Percentiles rank a stretch among this genome's conserved stretches.
Conservation (phyloP, 2,329 filamentous ascomycete genomes). For the Nemania diffusa region DNA sequence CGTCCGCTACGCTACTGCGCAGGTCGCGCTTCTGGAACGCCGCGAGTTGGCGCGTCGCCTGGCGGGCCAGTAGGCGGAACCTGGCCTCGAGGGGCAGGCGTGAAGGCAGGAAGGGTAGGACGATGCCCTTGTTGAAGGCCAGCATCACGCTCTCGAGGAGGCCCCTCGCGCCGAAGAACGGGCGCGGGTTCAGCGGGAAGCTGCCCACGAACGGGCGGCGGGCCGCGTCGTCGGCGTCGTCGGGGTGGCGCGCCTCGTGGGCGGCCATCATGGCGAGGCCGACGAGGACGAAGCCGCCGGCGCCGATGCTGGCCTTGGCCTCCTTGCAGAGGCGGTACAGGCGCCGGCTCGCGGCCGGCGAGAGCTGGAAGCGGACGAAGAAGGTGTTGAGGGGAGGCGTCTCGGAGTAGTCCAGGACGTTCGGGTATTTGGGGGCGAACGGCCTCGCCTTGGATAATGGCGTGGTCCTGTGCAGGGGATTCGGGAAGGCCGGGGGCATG, state of each 20-base stretch:
- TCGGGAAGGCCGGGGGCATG: conserved; percentile 39
- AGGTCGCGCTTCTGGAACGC: conserved; percentile 32
- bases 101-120: conserved; percentile 36
- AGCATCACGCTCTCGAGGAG: conserved; percentile 33
- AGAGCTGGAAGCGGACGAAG: conserved; percentile 22
- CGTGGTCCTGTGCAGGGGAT: conserved; percentile 38
- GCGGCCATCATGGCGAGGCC: conserved; percentile 44
- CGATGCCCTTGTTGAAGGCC: conserved; percentile 31
- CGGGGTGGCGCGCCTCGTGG: conserved; percentile 35
- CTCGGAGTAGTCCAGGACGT: conserved; percentile 38
- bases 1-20: background rate
- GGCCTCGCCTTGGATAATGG: conserved; percentile 24
- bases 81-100: conserved; percentile 27
- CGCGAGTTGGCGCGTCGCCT: conserved; percentile 33
- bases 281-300: too few relatives aligned
- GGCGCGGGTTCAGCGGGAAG: conserved; percentile 36
- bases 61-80: conserved; percentile 35
- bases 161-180: conserved; percentile 32
- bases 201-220: conserved; percentile 32
- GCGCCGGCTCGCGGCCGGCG: conserved; percentile 31
- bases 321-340: conserved; percentile 40
- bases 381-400: conserved; percentile 41
- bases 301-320: conserved; percentile 41
- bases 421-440: conserved; percentile 31
- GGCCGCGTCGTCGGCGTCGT: conserved; percentile 19